Percentiles rank a stretch among this genome's conserved stretches.
Conservation (phyloP, 1,284 basidiomycete species). For the Trametes versicolor region DNA sequence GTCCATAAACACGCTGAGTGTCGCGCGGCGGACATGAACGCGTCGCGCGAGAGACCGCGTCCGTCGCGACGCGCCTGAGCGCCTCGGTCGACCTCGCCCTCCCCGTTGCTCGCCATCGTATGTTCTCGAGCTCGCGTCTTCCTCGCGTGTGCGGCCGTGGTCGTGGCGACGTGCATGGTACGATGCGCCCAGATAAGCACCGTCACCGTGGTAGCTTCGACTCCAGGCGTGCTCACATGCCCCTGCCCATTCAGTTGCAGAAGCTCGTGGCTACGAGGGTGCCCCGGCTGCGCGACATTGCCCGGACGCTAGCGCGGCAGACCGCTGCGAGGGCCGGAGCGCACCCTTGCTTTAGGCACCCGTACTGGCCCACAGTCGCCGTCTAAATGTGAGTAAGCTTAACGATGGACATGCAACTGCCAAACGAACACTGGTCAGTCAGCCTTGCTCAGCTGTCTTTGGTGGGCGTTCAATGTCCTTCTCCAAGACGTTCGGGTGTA, state of each 20-base stretch:
- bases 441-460: background rate
- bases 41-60: conserved; percentile 2
- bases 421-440: background rate
- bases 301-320: conserved; percentile 5
- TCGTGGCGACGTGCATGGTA: conserved; percentile 11
- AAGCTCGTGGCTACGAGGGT: conserved; percentile 13
- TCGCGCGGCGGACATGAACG: background rate
- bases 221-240: conserved; percentile 28
- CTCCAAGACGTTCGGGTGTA: background rate
- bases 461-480: conserved; percentile 8
- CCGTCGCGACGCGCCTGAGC: background rate
- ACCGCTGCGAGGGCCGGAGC: conserved; percentile 11
- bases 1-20: background rate
- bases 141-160: background rate
- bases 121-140: conserved; percentile 4
- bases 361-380: background rate
- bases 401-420: background rate
- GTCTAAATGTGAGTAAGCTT: background rate
- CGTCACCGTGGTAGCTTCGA: conserved; percentile 16
- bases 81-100: conserved; percentile 20
- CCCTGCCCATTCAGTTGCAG: conserved; percentile 27
- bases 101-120: conserved; percentile 1
- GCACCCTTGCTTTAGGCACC: background rate
- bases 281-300: conserved; percentile 22
- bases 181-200: conserved; percentile 31